Evolutionary conservation across 1,139 yeast genomes (phyloP).

Genomic region (Lodderomyces oxycetoniae): DNA sequence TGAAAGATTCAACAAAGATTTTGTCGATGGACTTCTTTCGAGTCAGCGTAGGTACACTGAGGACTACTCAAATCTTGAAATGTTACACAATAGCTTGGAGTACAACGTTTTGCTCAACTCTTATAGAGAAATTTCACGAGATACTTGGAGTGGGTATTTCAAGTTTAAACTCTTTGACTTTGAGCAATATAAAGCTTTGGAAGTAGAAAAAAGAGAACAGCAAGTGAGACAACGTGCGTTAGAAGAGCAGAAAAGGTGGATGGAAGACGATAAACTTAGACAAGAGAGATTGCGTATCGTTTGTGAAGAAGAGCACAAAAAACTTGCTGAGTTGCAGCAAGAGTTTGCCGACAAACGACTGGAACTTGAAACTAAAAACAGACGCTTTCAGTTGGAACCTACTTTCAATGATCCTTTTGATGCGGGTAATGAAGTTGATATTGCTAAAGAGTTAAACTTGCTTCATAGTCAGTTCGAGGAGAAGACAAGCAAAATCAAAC

Average conservation of each 20-base stretch:
- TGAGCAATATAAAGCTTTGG: conserved; percentile 30
- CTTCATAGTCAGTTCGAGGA: conserved; percentile 8
- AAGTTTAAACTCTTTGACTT: conserved; percentile 38
- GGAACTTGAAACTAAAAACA: conserved; percentile 12
- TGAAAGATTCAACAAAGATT: conserved; percentile 29
- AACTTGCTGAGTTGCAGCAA: conserved; percentile 15
- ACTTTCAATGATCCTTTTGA: conserved; percentile 19
- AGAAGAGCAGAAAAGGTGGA: conserved; percentile 17
- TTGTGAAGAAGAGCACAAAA: conserved; percentile 13
- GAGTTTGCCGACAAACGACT: conserved; percentile 11
- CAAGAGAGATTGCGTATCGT: conserved; percentile 16
- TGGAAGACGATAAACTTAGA: conserved; percentile 16
- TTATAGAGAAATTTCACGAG: conserved; percentile 36
- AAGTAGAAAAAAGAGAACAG: conserved; percentile 16
- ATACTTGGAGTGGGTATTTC: conserved; percentile 40
- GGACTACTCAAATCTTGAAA: conserved; percentile 39
- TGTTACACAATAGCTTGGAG: conserved; percentile 42
- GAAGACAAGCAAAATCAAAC: conserved; percentile 8
- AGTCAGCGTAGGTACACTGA: conserved; percentile 32
- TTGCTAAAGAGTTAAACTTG: conserved; percentile 4
- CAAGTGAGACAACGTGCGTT: conserved; percentile 10
- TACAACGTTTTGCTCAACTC: conserved; percentile 40
- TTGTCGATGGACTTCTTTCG: conserved; percentile 28
- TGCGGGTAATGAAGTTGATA: conserved; percentile 6
- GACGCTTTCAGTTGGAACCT: conserved; percentile 14